phyloP scores from a whole-genome alignment of 1,284 basidiomycete species.

The Trichosporon asahii region DNA sequence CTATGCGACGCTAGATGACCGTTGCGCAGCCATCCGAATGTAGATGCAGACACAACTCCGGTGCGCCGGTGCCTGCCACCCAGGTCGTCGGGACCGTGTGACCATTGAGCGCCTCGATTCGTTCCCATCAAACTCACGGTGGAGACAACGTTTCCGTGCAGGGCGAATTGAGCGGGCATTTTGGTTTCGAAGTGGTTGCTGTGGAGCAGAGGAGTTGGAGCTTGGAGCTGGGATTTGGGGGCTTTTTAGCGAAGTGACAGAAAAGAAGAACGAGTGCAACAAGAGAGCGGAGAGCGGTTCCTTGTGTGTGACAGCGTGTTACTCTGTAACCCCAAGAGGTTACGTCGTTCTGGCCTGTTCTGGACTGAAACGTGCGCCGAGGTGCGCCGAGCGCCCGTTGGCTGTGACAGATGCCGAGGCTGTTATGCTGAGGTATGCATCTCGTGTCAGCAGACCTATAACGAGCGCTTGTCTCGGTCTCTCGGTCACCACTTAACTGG shows the following conservation, averaged over 20 bases:
- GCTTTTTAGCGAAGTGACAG: background rate
- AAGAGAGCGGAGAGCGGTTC: background rate
- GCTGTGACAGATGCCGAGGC: background rate
- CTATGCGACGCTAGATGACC: background rate
- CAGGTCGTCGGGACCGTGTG: background rate
- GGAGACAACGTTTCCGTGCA: background rate
- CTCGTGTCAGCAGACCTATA: background rate
- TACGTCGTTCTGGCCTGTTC: background rate
- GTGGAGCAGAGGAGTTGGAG: background rate
- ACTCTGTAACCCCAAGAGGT: background rate
- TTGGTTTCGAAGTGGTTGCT: background rate
- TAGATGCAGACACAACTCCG: background rate
- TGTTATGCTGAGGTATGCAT: background rate
- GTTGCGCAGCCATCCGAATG: background rate
- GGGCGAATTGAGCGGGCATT: constrained; percentile 1
- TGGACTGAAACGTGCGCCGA: background rate
- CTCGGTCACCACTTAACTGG: background rate
- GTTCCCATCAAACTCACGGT: background rate
- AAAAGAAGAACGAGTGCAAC: background rate
- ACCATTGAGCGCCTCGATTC: background rate
- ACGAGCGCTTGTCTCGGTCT: background rate
- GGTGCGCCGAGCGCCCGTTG: background rate
- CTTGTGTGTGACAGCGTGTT: background rate
- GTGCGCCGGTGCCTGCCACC: background rate
- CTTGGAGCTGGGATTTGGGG: background rate